These are phyloP conservation scores for Penicillium lividum DNA, from an alignment of 495 filamentous ascomycete species.

Conservation along the genomic window DNA sequence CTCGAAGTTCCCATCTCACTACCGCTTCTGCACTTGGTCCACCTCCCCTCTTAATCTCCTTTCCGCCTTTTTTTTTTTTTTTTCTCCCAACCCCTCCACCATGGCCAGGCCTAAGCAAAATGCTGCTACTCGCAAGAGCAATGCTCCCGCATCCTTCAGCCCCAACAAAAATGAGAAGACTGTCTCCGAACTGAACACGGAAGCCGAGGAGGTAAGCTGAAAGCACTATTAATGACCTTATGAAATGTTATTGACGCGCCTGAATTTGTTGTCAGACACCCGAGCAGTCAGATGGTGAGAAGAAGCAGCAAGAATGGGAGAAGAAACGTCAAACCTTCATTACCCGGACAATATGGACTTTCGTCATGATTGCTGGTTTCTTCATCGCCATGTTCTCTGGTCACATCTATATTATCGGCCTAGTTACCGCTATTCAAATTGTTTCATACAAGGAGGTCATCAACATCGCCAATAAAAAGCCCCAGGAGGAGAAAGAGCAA, in stretches of 20 bases:
- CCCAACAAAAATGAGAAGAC: conserved; percentile 49
- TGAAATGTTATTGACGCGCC: not conserved
- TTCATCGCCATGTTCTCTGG: conserved; percentile 89
- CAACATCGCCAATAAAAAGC: conserved; percentile 76
- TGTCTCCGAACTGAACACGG: conserved; percentile 47
- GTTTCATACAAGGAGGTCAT: conserved; percentile 99
- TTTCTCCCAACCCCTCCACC: conserved; percentile 20
- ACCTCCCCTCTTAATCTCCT: conserved; percentile 21
- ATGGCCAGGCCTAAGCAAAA: conserved; percentile 64
- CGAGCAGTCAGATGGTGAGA: conserved; percentile 79
- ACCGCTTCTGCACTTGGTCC: conserved; percentile 19
- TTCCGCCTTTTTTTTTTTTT: conserved; percentile 14
- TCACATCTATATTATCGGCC: conserved; percentile 92
- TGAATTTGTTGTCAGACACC: conserved; percentile 34
- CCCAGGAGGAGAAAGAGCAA: not conserved
- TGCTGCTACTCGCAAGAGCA: conserved; percentile 37
- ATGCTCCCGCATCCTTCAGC: conserved; percentile 66
- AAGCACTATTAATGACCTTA: not conserved
- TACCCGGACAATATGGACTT: conserved; percentile 95
- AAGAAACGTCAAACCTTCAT: conserved; percentile 99
- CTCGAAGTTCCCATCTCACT: conserved; percentile 17
- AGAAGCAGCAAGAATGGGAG: conserved; percentile 93
- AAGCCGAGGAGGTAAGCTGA: conserved; percentile 49
- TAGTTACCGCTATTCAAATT: conserved; percentile 92
- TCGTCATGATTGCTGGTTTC: conserved; percentile 95